phyloP scores from a whole-genome alignment of 306 rosid genomes.

The Alnus rubra region DNA sequence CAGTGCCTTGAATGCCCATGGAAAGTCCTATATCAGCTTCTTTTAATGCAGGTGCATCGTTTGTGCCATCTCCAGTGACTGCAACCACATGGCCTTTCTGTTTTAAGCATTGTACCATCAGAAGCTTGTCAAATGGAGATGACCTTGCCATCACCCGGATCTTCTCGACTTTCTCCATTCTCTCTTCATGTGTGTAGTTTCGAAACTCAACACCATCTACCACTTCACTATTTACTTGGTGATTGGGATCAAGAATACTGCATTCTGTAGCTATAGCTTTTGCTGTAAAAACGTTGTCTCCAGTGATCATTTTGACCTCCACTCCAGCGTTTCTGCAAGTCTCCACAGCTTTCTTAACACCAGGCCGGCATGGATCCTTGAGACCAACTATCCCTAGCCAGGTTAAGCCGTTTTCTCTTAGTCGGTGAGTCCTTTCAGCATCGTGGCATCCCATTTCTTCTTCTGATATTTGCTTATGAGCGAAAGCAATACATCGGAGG shows the following conservation, averaged over 20 bases:
- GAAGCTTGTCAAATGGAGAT: conserved; percentile 76
- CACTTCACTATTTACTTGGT: conserved; percentile 37
- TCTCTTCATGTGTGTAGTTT: conserved; percentile 62
- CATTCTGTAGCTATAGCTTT: conserved; percentile 87
- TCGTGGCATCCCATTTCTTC: conserved; percentile 31
- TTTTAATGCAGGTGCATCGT: conserved; percentile 83
- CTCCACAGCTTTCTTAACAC: conserved; percentile 56
- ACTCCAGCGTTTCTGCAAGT: conserved; percentile 75
- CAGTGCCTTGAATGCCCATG: conserved; percentile 93
- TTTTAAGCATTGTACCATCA: conserved; percentile 81
- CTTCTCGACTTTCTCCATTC: conserved; percentile 62
- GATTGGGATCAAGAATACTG: conserved; percentile 53
- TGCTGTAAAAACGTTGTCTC: conserved; percentile 91
- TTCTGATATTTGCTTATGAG: conserved; percentile 50
- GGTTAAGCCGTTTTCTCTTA: conserved; percentile 56
- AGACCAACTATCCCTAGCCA: conserved; percentile 81
- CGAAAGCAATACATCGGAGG: conserved; percentile 85
- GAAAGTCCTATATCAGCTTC: conserved; percentile 94
- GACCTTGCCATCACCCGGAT: conserved; percentile 89
- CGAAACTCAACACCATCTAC: conserved; percentile 75
- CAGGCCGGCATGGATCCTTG: conserved; percentile 80
- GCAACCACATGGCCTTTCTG: conserved; percentile 80
- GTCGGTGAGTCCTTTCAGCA: conserved; percentile 24
- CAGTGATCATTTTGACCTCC: conserved; percentile 78
- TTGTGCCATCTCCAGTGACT: conserved; percentile 91